Evolutionary conservation across 2,329 filamentous ascomycete species (phyloP).

Genomic region (Fusarium duplospermum): DNA sequence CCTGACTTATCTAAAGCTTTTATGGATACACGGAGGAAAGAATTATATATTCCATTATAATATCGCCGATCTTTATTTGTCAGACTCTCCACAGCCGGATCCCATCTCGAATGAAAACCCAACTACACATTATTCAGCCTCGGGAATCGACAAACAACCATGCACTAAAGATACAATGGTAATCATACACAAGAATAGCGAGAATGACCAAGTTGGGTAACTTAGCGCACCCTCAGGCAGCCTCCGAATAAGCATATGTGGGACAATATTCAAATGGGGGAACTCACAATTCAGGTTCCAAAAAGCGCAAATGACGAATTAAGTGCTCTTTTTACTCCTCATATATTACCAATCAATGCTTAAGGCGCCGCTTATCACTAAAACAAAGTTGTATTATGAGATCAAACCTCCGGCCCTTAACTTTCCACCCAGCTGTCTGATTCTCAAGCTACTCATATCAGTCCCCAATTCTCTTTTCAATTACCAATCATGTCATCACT

Average conservation of each 20-base stretch:
- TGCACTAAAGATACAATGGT: fast-evolving
- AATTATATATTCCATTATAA: neutral
- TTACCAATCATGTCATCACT: neutral
- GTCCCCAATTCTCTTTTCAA: neutral
- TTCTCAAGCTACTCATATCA: neutral
- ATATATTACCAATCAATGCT: neutral
- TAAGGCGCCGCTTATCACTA: neutral
- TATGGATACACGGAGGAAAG: neutral
- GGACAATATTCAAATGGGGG: neutral
- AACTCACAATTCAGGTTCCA: neutral
- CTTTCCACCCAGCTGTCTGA: neutral
- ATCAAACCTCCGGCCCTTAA: neutral
- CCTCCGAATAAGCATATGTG: neutral
- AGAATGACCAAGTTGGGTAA: neutral
- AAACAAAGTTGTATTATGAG: neutral
- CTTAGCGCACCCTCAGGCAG: fast-evolving
- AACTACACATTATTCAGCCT: neutral
- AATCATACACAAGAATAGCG: neutral
- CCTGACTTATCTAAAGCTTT: neutral
- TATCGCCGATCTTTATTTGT: neutral
- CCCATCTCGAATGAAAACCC: neutral
- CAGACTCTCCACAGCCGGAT: neutral
- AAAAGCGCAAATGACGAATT: neutral
- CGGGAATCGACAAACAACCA: fast-evolving
- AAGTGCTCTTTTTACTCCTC: neutral